Evolutionary conservation across 2,329 filamentous ascomycete genomes (phyloP), one percentile per base, ranked within the genome.

Genomic region (Pyrenophora teres): DNA sequence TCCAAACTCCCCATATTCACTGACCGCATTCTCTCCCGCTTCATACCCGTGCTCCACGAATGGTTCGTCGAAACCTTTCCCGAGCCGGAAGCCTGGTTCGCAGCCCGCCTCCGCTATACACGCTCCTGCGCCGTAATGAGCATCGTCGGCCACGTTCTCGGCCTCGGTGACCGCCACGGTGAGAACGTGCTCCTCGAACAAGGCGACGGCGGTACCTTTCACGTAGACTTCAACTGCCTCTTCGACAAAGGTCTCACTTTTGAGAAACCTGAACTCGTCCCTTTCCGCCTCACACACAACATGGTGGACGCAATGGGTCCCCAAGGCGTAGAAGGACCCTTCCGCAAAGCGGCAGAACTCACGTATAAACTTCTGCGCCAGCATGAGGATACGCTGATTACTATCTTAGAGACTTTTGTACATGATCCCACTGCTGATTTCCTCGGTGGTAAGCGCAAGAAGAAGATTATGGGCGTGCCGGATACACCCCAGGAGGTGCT

Each of bases 201-300:
- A 77, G 88, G 89, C 50, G 95, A 92, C 59, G 94, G 95, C 38
- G 93, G 93, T 44, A 87, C 96, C 2, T 90, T 99, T 74, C 94
- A 99, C 74, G 95, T 99, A 39, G 94, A 99, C 76, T 99, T 99
- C 81, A 99, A 99, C 77, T 99, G 95, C 74, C 85, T 99, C 4
- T 99, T 99, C 72, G 95, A 99, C 78, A 99, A 99, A 64, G 94
- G 94, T 1, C 83, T 93, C 35, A 97, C 92, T 0, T 97, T 99
- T 70, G 88, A 92, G 57, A 96, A 95, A 73, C 93, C 94, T 0
- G 94, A 99, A 74, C 81, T 89, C 25, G 94, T 99, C 1, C 95
- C 94, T 2, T 99, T 99, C 80, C 89, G 95, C 13, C 81, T 99
- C 36, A 99, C 94, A 3, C 93, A 97, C 80, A 99, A 99, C 76